phyloP scores from a whole-genome alignment of 129 eudicot species.

The sunflower (Helianthus annuus) region DNA sequence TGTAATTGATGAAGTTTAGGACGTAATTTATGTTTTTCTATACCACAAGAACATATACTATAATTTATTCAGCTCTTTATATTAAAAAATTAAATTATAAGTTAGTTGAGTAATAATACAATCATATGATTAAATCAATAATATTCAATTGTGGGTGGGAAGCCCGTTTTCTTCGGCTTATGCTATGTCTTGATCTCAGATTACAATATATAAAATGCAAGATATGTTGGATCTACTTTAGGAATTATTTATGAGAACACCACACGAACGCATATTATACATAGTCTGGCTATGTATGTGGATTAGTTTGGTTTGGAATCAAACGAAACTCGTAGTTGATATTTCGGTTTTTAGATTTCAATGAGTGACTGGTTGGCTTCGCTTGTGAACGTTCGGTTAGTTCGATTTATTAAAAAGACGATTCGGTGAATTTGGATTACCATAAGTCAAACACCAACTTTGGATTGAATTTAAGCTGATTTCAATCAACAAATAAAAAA shows the following conservation, averaged over 20 bases:
- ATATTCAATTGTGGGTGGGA: slow-evolving; percentile 2
- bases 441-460: too few relatives aligned
- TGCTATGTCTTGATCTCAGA: slow-evolving; percentile 22
- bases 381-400: too few relatives aligned
- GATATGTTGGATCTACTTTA: slow-evolving; percentile 21
- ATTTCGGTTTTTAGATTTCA: too few relatives aligned
- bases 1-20: not conserved
- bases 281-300: too few relatives aligned
- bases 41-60: not conserved
- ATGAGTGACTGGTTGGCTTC: too few relatives aligned
- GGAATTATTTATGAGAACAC: slow-evolving; percentile 13
- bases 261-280: not conserved
- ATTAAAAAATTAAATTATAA: not conserved
- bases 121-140: not conserved
- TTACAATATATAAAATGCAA: slow-evolving; percentile 16
- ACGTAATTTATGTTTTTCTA: not conserved
- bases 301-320: too few relatives aligned
- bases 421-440: too few relatives aligned
- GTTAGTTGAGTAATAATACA: not conserved
- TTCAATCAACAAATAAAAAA: too few relatives aligned
- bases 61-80: not conserved
- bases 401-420: too few relatives aligned
- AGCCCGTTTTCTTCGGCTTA: slow-evolving; percentile 23
- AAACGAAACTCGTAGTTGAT: too few relatives aligned
- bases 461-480: too few relatives aligned